These are phyloP conservation scores for Guillardia theta DNA, from an alignment of 78 protist genomes.

Conservation along the genomic window DNA sequence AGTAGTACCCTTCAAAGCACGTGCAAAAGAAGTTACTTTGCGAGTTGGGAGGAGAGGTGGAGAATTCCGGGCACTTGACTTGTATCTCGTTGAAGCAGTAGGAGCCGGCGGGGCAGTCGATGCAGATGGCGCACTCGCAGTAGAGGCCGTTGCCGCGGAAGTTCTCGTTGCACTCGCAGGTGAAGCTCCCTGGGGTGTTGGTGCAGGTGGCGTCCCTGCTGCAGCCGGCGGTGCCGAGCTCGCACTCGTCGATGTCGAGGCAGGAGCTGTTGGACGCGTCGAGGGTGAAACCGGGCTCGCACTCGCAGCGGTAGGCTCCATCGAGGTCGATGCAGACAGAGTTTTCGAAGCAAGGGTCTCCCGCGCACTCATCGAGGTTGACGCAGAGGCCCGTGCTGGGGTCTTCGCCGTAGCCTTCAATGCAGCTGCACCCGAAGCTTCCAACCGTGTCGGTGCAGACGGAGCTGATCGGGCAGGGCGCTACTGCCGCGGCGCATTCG, in stretches of 20 bases:
- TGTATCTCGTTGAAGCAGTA: background rate
- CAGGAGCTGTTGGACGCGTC: constrained; percentile 32
- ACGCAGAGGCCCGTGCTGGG: no score
- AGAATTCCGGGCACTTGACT: background rate
- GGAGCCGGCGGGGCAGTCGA: background rate
- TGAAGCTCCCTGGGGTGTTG: constrained; percentile 23
- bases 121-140: background rate
- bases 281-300: no score
- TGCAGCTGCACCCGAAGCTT: background rate
- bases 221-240: background rate
- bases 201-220: constrained; percentile 26
- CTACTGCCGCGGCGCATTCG: background rate
- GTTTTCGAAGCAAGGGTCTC: background rate
- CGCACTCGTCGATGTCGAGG: constrained; percentile 46
- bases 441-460: background rate
- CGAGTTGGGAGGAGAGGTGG: background rate
- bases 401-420: background rate
- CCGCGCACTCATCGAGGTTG: background rate
- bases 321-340: background rate
- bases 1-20: background rate
- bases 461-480: background rate
- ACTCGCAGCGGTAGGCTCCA: background rate
- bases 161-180: background rate
- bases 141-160: background rate
- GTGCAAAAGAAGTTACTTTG: background rate